phyloP scores from a whole-genome alignment of 2,329 filamentous ascomycete genomes.

The Botrytis fragariae region DNA sequence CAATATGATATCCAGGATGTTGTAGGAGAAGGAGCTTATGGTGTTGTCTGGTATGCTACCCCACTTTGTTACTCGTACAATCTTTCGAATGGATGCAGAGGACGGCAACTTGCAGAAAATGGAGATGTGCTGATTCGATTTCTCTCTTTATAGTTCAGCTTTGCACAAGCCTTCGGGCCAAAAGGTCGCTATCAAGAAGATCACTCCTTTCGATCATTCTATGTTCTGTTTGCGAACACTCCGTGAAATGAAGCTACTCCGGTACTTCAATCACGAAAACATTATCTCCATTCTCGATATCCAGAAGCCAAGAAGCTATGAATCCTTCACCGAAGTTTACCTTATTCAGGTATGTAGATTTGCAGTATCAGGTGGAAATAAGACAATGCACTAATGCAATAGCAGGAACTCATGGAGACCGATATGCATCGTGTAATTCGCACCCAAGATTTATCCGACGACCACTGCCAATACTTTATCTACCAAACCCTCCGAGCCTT shows the following conservation, averaged over 20 bases:
- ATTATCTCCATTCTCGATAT: conserved; percentile 99
- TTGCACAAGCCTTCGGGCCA: conserved; percentile 97
- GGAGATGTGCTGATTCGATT: conserved; percentile 7
- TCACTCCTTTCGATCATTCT: conserved; percentile 97
- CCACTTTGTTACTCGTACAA: conserved; percentile 11
- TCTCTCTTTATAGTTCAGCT: conserved; percentile 65
- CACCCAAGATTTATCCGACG: conserved; percentile 96
- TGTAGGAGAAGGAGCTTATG: conserved; percentile 96
- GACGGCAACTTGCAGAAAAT: neutral
- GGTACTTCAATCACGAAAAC: conserved; percentile 99
- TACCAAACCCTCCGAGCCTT: conserved; percentile 97
- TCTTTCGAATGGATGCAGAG: neutral
- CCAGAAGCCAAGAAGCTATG: conserved; percentile 94
- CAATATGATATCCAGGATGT: conserved; percentile 99
- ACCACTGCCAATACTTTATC: conserved; percentile 99
- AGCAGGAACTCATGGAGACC: conserved; percentile 95
- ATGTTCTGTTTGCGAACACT: conserved; percentile 97
- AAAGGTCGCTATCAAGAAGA: conserved; percentile 99
- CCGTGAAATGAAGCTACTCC: conserved; percentile 97
- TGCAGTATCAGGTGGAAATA: neutral
- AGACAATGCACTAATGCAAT: conserved; percentile 23
- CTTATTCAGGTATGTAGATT: conserved; percentile 76
- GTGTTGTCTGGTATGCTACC: conserved; percentile 80
- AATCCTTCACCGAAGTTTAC: conserved; percentile 96
- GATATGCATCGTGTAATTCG: conserved; percentile 99